phyloP scores from a whole-genome alignment of 2,329 filamentous ascomycete genomes.

The Colletotrichum tamarilloi region DNA sequence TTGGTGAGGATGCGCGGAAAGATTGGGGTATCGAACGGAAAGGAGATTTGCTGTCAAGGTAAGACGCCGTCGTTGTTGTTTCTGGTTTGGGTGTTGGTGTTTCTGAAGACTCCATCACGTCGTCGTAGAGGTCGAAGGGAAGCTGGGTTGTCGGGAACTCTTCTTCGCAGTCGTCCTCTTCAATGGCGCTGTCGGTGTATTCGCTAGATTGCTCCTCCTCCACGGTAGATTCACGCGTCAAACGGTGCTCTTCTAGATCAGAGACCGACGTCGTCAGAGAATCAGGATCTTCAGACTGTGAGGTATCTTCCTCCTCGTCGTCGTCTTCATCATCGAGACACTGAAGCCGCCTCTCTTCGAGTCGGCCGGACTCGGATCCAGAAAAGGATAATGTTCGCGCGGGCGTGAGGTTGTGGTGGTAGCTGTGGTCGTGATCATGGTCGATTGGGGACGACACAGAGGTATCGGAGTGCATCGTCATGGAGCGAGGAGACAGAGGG shows the following conservation, averaged over 20 bases:
- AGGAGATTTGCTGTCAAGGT: conserved; percentile 50
- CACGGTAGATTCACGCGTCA: conserved; percentile 42
- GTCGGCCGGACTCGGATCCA: conserved; percentile 58
- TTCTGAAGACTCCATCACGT: conserved; percentile 50
- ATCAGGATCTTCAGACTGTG: conserved; percentile 57
- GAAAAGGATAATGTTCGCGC: conserved; percentile 64
- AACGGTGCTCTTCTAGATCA: conserved; percentile 55
- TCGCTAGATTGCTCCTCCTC: conserved; percentile 42
- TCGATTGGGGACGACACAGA: conserved; percentile 51
- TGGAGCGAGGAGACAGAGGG: conserved; percentile 60
- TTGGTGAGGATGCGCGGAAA: conserved; percentile 49
- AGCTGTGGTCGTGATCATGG: conserved; percentile 46
- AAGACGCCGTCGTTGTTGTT: conserved; percentile 42
- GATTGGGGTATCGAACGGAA: conserved; percentile 47
- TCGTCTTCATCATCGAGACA: conserved; percentile 45
- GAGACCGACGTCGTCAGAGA: conserved; percentile 57
- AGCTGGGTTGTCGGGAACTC: conserved; percentile 52
- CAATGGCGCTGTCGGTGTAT: conserved; percentile 43
- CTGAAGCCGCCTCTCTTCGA: conserved; percentile 41
- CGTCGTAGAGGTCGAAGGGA: conserved; percentile 48
- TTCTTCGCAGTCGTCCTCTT: conserved; percentile 41
- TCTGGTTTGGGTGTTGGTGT: conserved; percentile 57
- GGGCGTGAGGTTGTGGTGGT: conserved; percentile 49
- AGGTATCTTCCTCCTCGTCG: conserved; percentile 51
- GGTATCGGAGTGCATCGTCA: conserved; percentile 60